Percentiles rank a stretch among this genome's conserved stretches.
These are phyloP conservation scores for Plasmodium sp. DNA, from an alignment of 169 alveolate species.

Conservation along the genomic window DNA sequence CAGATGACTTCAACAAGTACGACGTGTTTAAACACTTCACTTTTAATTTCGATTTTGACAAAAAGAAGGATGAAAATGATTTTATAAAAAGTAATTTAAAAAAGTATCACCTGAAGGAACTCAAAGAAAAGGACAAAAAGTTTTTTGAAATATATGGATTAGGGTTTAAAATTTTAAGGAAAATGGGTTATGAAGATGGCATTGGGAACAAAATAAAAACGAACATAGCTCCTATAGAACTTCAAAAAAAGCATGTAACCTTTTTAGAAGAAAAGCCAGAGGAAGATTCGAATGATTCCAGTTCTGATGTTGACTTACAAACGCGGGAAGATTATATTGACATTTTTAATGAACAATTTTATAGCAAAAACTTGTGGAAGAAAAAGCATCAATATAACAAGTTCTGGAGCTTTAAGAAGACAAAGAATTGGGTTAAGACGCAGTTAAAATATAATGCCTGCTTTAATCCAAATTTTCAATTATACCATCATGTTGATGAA, in stretches of 20 bases:
- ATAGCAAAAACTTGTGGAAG: conserved; percentile 56
- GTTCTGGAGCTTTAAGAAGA: conserved; percentile 49
- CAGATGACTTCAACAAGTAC: conserved; percentile 51
- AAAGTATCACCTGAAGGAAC: conserved; percentile 39
- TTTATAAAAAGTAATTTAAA: conserved; percentile 57
- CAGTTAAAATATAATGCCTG: conserved; percentile 7
- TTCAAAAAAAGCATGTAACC: conserved; percentile 31
- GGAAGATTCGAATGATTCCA: neutral
- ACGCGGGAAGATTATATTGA: neutral
- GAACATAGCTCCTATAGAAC: conserved; percentile 72
- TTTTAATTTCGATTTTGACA: conserved; percentile 46
- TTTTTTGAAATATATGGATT: conserved; percentile 64
- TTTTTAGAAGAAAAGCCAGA: conserved; percentile 42
- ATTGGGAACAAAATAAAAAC: conserved; percentile 70
- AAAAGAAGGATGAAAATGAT: conserved; percentile 29
- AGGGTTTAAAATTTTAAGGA: conserved; percentile 71
- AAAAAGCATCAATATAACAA: conserved; percentile 18
- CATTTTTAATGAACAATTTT: neutral
- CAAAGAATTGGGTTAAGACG: conserved; percentile 11
- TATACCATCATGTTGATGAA: neutral
- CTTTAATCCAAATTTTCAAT: neutral
- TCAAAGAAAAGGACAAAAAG: conserved; percentile 34
- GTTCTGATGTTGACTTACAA: neutral
- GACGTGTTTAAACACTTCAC: conserved; percentile 50
- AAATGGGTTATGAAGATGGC: conserved; percentile 74